Conservation (phyloP, 495 filamentous ascomycete species). For the Trichocladium antarcticum region DNA sequence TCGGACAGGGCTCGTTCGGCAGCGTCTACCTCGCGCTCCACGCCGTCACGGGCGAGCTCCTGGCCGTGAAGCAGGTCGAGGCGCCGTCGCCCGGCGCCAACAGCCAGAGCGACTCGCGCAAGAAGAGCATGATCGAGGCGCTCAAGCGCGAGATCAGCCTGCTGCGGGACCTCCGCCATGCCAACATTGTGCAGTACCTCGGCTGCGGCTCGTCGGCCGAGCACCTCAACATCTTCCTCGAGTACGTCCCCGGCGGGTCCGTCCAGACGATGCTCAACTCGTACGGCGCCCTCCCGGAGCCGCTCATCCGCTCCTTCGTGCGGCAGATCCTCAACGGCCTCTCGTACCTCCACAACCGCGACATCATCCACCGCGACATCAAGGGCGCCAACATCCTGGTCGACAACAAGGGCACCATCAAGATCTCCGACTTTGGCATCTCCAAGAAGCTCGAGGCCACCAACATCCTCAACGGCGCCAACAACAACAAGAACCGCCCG, state of each 20-base stretch:
- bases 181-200: slow-evolving; percentile 97
- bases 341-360: slow-evolving; percentile 86
- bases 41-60: slow-evolving; percentile 89
- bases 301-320: slow-evolving; percentile 90
- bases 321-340: slow-evolving; percentile 90
- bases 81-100: slow-evolving; percentile 70
- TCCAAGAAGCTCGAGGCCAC: slow-evolving; percentile 58
- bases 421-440: slow-evolving; percentile 99
- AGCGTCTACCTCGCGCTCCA: slow-evolving; percentile 96
- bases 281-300: slow-evolving; percentile 89
- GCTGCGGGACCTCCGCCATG: slow-evolving; percentile 84
- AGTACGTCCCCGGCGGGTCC: slow-evolving; percentile 95
- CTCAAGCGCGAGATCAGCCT: slow-evolving; percentile 93
- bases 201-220: slow-evolving; percentile 83
- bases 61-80: slow-evolving; percentile 98
- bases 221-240: slow-evolving; percentile 98
- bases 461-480: slow-evolving; percentile 44
- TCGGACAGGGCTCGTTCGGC: slow-evolving; percentile 94
- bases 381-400: slow-evolving; percentile 98
- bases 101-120: slow-evolving; percentile 71
- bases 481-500: slow-evolving; percentile 68
- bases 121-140: slow-evolving; percentile 95
- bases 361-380: slow-evolving; percentile 98
- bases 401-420: slow-evolving; percentile 97
- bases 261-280: slow-evolving; percentile 97